Base-by-base conservation (phyloP, 176 grass and related monocot species). In the Phoenix roebelenii region DNA sequence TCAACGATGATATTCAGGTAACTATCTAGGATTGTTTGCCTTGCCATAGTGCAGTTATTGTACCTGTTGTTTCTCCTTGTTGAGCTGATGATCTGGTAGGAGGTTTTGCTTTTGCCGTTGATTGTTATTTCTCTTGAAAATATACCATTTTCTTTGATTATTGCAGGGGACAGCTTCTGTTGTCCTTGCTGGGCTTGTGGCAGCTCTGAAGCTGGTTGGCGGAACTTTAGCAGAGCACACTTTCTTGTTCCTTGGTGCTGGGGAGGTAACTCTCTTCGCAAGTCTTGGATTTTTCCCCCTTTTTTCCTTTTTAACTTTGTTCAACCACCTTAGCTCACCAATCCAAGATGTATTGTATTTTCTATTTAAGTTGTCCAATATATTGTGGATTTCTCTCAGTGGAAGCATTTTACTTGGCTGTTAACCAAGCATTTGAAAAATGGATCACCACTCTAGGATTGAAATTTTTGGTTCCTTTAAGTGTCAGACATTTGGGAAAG, bases 1-100 rank as follows among this genome's bases (percentile, higher is more conserved):
- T 95, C 73, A 96, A 90, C 74, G 91, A 96, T 82, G 91, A 96
- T 73, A 96, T 95, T 72, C 91, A 95, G 91, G 91, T 95, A 72
- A 20, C 22, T 19, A 18, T 9, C 16, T 57, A 67, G 25, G 20
- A 23, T 39, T 7, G n/a, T 44, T 57, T 28, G 15, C 26, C 26
- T 28, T 10, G 20, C 3, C 1, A 39, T 39, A 7, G 2, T 12
- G 35, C 9, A 39, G 35, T 39, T 39, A 39, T 39, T 12, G 2
- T 39, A 7, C 7, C 35, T 39, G 1, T 2, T 39, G 35, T 39
- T 39, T 39, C 35, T 39, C 35, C 12, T 12, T 39, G 35, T 39
- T 39, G 35, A 39, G 35, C 35, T 39, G 35, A 39, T 39, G 35
- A 39, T 12, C 35, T 39, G 12, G 35, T 5, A 39, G 7, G 35